Evolutionary conservation across 2,329 filamentous ascomycete genomes (phyloP).

Genomic region (Ramichloridium luteum): DNA sequence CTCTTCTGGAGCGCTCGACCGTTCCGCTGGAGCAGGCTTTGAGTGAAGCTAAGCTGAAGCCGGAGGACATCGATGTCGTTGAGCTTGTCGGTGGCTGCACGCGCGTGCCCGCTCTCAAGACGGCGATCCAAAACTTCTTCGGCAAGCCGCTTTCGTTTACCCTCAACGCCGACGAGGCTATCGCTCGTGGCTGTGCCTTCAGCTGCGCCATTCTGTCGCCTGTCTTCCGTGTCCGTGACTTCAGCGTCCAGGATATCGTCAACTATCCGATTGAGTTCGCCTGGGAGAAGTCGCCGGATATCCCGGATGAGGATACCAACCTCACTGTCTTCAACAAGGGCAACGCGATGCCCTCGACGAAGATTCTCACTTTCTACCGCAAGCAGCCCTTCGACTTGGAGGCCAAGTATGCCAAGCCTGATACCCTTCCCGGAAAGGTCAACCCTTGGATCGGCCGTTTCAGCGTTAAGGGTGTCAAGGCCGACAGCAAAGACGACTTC

Average conservation of each 20-base stretch:
- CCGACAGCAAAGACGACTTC: conserved; percentile 86
- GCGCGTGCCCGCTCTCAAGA: conserved; percentile 86
- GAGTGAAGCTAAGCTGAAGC: conserved; percentile 79
- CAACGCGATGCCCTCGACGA: conserved; percentile 93
- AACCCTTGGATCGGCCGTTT: conserved; percentile 95
- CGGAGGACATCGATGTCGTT: conserved; percentile 83
- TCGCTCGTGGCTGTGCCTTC: conserved; percentile 91
- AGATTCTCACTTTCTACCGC: conserved; percentile 98
- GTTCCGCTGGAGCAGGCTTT: conserved; percentile 79
- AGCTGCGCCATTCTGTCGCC: conserved; percentile 95
- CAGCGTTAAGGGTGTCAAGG: conserved; percentile 94
- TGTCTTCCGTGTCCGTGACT: conserved; percentile 96
- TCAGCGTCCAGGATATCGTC: conserved; percentile 92
- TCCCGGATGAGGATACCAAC: conserved; percentile 95
- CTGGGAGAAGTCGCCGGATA: conserved; percentile 97
- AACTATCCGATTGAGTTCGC: conserved; percentile 97
- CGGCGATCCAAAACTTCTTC: conserved; percentile 80
- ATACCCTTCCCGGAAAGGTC: conserved; percentile 73
- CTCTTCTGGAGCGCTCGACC: conserved; percentile 62
- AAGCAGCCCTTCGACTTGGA: conserved; percentile 96
- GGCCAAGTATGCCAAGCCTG: conserved; percentile 81
- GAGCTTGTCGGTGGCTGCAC: conserved; percentile 93
- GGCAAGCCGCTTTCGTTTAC: conserved; percentile 89
- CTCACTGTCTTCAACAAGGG: conserved; percentile 95
- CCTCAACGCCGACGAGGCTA: conserved; percentile 94